Evolutionary conservation across 495 filamentous ascomycete genomes (phyloP).

Genomic region (Penicillium canariense): DNA sequence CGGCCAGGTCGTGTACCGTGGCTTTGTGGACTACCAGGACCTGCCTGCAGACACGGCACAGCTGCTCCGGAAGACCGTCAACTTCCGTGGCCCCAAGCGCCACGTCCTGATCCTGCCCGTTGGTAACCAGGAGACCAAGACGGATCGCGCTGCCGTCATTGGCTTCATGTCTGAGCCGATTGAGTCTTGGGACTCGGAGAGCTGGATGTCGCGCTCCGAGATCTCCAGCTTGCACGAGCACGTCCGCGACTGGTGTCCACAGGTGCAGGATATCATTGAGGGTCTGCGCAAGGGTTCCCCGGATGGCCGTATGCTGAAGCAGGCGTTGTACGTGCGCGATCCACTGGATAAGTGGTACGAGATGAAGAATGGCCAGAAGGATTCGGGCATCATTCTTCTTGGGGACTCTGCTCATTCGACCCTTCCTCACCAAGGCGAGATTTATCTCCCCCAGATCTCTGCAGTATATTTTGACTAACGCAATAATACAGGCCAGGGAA

Average conservation of each 20-base stretch:
- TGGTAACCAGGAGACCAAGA: conserved; percentile 27
- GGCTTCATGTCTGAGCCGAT: conserved; percentile 34
- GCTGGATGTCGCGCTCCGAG: conserved; percentile 35
- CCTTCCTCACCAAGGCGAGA: conserved; percentile 31
- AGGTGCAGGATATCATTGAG: conserved; percentile 30
- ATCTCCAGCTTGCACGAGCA: conserved; percentile 30
- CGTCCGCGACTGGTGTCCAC: conserved; percentile 33
- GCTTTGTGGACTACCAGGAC: conserved; percentile 39
- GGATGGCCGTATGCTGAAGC: conserved; percentile 31
- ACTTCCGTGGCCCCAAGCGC: conserved; percentile 31
- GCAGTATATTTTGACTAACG: background rate
- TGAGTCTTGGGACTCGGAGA: conserved; percentile 32
- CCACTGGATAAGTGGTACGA: conserved; percentile 30
- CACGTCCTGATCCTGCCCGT: conserved; percentile 30
- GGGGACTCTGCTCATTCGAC: conserved; percentile 33
- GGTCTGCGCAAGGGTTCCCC: conserved; percentile 25
- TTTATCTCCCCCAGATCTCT: background rate
- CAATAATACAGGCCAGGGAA: conserved; percentile 24
- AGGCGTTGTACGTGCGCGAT: conserved; percentile 31
- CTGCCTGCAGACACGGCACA: conserved; percentile 25
- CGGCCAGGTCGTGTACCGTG: conserved; percentile 52
- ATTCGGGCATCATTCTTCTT: conserved; percentile 29
- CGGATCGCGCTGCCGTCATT: conserved; percentile 28
- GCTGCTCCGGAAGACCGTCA: conserved; percentile 28
- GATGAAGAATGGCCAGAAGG: conserved; percentile 24